Conservation (phyloP, 1,284 basidiomycete species). For the Trametes sp. region DNA sequence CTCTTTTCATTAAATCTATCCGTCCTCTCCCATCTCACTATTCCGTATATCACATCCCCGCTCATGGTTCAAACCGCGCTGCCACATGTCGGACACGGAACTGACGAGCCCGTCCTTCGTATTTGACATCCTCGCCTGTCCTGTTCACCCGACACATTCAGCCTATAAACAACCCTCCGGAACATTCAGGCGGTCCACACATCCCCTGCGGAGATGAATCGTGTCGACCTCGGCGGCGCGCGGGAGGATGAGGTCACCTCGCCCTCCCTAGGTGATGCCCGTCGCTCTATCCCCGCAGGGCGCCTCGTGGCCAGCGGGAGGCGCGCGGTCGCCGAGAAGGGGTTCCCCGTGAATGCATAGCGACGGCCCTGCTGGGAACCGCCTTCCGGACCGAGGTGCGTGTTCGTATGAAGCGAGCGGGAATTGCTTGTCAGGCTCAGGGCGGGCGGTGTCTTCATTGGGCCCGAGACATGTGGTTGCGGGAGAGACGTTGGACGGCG, state of each 20-base stretch:
- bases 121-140: not conserved
- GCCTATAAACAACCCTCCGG: not conserved
- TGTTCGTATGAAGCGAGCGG: not conserved
- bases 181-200: not conserved
- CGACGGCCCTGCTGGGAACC: not conserved
- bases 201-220: constrained; percentile 5
- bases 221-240: not conserved
- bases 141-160: too few relatives aligned
- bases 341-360: not conserved
- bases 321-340: not conserved
- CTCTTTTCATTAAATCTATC: not conserved
- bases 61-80: not conserved
- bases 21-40: not conserved
- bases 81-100: not conserved
- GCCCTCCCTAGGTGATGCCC: not conserved
- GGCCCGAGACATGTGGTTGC: not conserved
- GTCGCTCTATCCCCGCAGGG: constrained; percentile 5
- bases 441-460: not conserved
- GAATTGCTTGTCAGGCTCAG: not conserved
- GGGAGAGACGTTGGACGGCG: not conserved
- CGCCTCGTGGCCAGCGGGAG: not conserved
- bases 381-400: not conserved
- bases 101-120: not conserved
- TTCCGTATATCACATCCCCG: not conserved
- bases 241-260: constrained; percentile 11